Evolutionary conservation across 176 grass and related monocot genomes (phyloP).

Genomic region (Carex cristatella): DNA sequence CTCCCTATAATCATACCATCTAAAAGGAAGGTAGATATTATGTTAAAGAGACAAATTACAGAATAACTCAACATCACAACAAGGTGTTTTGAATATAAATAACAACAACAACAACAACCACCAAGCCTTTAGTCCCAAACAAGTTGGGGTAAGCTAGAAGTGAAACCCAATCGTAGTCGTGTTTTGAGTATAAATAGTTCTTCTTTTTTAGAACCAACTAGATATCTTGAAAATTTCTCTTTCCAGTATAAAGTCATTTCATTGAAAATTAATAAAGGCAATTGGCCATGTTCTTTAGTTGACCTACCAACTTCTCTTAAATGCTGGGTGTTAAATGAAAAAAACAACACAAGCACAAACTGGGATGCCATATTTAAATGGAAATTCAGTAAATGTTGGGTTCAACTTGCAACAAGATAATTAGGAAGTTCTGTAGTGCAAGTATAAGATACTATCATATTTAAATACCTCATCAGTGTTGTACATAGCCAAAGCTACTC

Average conservation of each 20-base stretch:
- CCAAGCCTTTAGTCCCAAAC: no score
- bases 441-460: not conserved
- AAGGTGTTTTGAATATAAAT: not conserved
- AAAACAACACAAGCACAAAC: not conserved
- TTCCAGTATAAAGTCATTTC: not conserved
- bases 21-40: not conserved
- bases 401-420: not conserved
- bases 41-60: not conserved
- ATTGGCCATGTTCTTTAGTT: not conserved
- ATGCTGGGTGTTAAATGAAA: not conserved
- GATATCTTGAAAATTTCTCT: not conserved
- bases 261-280: not conserved
- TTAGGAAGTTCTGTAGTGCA: not conserved
- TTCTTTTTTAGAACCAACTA: not conserved
- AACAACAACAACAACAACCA: no score
- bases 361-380: not conserved
- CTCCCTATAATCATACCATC: not conserved
- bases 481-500: slow-evolving; percentile 74
- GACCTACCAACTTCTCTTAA: slow-evolving; percentile 12
- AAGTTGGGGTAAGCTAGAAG: no score
- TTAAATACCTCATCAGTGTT: slow-evolving; percentile 67
- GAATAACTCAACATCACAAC: not conserved
- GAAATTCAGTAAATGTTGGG: not conserved
- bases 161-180: no score
- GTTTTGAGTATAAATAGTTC: not conserved